These are phyloP conservation scores for Gossypium schwendimanii DNA, from an alignment of 441 rosid genomes.

Conservation along the genomic window DNA sequence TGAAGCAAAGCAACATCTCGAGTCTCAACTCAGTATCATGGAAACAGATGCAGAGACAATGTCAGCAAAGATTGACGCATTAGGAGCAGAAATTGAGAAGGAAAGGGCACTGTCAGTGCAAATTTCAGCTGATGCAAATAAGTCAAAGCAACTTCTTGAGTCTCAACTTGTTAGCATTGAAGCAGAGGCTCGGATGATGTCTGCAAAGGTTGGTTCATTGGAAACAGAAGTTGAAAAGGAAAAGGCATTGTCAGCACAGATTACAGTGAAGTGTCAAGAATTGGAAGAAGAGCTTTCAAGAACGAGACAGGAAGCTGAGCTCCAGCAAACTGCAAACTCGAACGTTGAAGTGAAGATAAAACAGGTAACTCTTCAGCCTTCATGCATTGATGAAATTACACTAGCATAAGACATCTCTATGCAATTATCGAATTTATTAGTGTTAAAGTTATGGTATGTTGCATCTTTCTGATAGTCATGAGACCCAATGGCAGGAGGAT, in stretches of 20 bases:
- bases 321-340: slow-evolving; percentile 32
- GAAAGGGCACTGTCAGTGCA: slow-evolving; percentile 39
- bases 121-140: slow-evolving; percentile 37
- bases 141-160: slow-evolving; percentile 32
- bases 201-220: slow-evolving; percentile 39
- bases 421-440: neutral
- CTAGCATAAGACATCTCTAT: neutral
- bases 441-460: neutral
- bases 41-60: slow-evolving; percentile 39
- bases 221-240: slow-evolving; percentile 52
- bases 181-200: slow-evolving; percentile 38
- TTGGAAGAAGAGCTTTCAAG: slow-evolving; percentile 38
- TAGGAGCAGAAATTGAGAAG: slow-evolving; percentile 47
- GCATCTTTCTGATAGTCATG: neutral
- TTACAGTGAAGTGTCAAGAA: slow-evolving; percentile 40
- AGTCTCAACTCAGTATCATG: slow-evolving; percentile 36
- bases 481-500: slow-evolving; percentile 49
- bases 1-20: slow-evolving; percentile 42
- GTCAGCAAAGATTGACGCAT: slow-evolving; percentile 37
- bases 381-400: neutral
- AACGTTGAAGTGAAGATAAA: slow-evolving; percentile 55
- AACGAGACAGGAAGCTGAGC: slow-evolving; percentile 34
- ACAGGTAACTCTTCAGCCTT: slow-evolving; percentile 38
- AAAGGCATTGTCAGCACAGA: slow-evolving; percentile 37
- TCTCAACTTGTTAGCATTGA: slow-evolving; percentile 37